Percentiles rank a stretch among this genome's conserved stretches.
Conservation (phyloP, 2,329 filamentous ascomycete genomes). For the Aspergillus fructus region DNA sequence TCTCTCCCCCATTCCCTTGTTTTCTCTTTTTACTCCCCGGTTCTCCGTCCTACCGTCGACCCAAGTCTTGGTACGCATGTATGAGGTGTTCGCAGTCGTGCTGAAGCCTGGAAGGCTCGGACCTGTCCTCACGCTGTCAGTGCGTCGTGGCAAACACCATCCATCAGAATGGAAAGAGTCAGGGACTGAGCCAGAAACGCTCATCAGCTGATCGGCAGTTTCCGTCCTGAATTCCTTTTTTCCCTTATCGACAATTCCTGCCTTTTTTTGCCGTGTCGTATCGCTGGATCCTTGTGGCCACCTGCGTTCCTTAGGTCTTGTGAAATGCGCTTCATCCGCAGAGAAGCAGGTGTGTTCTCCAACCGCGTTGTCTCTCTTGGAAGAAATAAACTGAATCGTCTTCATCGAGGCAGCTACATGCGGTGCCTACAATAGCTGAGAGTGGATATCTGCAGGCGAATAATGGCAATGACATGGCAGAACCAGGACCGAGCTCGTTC, state of each 20-base stretch:
- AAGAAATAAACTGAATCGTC: background rate
- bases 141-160: background rate
- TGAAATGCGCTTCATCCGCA: background rate
- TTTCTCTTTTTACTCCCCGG: background rate
- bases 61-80: background rate
- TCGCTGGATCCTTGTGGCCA: conserved; percentile 6
- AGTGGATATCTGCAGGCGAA: background rate
- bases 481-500: conserved; percentile 9
- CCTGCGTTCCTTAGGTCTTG: background rate
- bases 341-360: background rate
- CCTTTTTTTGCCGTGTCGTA: background rate
- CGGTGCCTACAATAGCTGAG: background rate
- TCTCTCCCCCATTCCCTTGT: background rate
- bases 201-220: conserved; percentile 2
- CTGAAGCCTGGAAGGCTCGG: background rate
- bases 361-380: background rate
- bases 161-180: too few species aligned
- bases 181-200: too few species aligned
- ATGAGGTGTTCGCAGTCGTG: background rate
- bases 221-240: background rate
- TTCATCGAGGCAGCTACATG: background rate
- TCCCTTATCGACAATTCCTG: background rate
- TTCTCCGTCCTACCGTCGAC: too few species aligned
- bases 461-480: conserved; percentile 5
- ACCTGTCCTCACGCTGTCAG: too few species aligned